Percentiles rank a stretch among this genome's conserved stretches.
Conservation (phyloP, 164 flowering plant species). For the Vitis rupestris region DNA sequence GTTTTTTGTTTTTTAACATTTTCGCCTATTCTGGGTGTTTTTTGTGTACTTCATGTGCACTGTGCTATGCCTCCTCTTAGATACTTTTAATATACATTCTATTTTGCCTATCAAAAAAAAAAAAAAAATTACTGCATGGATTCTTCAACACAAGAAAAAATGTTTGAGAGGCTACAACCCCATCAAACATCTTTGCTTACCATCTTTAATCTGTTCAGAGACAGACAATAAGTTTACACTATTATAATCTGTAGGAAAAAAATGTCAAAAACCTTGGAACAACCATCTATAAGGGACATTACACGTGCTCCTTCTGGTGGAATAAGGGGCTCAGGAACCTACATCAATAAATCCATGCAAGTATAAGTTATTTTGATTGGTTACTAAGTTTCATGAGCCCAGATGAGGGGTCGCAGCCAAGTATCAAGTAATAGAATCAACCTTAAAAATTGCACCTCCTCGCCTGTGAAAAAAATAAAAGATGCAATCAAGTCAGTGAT, state of each 20-base stretch:
- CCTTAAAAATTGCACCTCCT: constrained; percentile 91
- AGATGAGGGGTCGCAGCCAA: constrained; percentile 22
- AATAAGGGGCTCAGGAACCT: constrained; percentile 96
- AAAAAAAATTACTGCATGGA: background rate
- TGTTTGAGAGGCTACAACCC: too few relatives aligned
- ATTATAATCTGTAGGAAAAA: background rate
- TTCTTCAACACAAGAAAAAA: too few relatives aligned
- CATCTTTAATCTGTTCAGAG: background rate
- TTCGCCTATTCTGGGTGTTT: too few relatives aligned
- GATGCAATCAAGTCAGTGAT: constrained; percentile 21
- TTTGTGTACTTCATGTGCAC: too few relatives aligned
- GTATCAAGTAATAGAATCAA: constrained; percentile 28
- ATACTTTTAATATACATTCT: too few relatives aligned
- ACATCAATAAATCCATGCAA: constrained; percentile 16
- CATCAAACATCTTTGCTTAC: too few relatives aligned
- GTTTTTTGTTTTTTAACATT: too few relatives aligned
- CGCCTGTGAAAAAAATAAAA: constrained; percentile 51
- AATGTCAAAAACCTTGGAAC: constrained; percentile 64
- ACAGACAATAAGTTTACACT: background rate
- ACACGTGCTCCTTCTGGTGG: constrained; percentile 95
- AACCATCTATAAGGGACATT: constrained; percentile 96
- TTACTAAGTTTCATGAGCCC: constrained; percentile 12
- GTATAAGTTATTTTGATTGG: constrained; percentile 9
- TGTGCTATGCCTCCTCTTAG: too few relatives aligned
- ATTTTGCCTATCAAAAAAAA: background rate